Conservation (phyloP, 2,329 filamentous ascomycete species). For the Graphiopsis chlorocephala region DNA sequence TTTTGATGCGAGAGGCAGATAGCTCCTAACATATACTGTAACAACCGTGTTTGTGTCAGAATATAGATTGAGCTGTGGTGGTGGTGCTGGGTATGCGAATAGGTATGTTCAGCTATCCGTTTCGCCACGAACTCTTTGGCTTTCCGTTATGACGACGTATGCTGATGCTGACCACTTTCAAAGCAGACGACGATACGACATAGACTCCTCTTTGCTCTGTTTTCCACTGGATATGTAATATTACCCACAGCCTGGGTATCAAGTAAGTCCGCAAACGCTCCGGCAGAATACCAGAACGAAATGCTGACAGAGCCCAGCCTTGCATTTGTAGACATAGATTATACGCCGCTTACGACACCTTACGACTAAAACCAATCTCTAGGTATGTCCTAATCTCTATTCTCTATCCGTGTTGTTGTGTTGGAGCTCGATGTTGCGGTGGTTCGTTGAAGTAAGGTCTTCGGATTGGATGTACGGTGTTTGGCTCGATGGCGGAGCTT, state of each 20-base stretch:
- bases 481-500: not conserved
- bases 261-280: not conserved
- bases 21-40: slow-evolving; percentile 10
- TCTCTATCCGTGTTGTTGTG: not conserved
- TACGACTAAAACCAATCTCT: slow-evolving; percentile 26
- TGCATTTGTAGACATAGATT: slow-evolving; percentile 35
- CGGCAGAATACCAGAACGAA: not conserved
- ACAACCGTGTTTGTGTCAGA: slow-evolving; percentile 18
- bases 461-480: not conserved
- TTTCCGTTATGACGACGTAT: slow-evolving; percentile 2
- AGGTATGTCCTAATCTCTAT: slow-evolving; percentile 21
- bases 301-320: slow-evolving; percentile 17
- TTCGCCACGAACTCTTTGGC: not conserved
- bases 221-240: slow-evolving; percentile 30
- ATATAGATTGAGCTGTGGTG: slow-evolving; percentile 20
- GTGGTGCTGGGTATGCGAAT: slow-evolving; percentile 29
- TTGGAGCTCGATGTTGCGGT: not conserved
- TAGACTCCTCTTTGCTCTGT: slow-evolving; percentile 22
- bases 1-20: not conserved
- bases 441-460: not conserved
- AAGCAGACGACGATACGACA: slow-evolving; percentile 26
- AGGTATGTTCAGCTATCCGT: slow-evolving; percentile 21
- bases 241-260: slow-evolving; percentile 22
- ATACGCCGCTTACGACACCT: slow-evolving; percentile 30
- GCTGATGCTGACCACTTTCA: slow-evolving; percentile 9